Conservation (phyloP, 139 green algal genomes). For the Nannochloris sp. region DNA sequence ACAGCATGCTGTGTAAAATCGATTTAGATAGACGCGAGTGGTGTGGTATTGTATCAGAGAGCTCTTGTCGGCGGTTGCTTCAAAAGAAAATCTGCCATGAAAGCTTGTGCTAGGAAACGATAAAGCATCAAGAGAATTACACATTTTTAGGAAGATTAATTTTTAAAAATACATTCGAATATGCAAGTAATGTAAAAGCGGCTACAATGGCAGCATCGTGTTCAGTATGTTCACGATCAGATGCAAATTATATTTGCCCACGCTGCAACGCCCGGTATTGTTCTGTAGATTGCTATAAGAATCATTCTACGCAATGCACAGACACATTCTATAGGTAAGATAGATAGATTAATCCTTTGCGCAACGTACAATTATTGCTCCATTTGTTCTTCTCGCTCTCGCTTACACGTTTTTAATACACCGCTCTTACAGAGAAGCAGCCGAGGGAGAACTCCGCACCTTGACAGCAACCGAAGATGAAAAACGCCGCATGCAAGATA, state of each 20-base stretch:
- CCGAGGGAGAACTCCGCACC: slow-evolving; percentile 32
- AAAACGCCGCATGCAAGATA: slow-evolving; percentile 38
- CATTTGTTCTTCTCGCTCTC: background rate
- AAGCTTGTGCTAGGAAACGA: no score
- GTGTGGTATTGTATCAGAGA: no score
- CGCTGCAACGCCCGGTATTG: slow-evolving; percentile 72
- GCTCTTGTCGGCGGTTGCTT: no score
- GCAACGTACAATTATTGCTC: background rate
- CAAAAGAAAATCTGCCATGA: no score
- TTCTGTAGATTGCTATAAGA: slow-evolving; percentile 64
- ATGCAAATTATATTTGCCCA: slow-evolving; percentile 65
- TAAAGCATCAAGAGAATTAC: no score
- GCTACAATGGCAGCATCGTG: no score
- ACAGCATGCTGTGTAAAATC: no score
- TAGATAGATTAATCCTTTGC: background rate
- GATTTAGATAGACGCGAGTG: no score
- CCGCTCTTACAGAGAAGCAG: slow-evolving; percentile 38
- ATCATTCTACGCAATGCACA: slow-evolving; percentile 55
- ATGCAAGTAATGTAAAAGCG: no score
- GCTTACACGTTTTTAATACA: background rate
- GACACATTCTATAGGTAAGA: slow-evolving; percentile 59
- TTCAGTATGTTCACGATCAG: no score
- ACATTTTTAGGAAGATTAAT: no score
- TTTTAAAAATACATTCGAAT: no score
- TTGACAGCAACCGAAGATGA: slow-evolving; percentile 29